phyloP scores from a whole-genome alignment of 192 early-diverging fungal genomes.

The Jimgerdemannia lactiflua region DNA sequence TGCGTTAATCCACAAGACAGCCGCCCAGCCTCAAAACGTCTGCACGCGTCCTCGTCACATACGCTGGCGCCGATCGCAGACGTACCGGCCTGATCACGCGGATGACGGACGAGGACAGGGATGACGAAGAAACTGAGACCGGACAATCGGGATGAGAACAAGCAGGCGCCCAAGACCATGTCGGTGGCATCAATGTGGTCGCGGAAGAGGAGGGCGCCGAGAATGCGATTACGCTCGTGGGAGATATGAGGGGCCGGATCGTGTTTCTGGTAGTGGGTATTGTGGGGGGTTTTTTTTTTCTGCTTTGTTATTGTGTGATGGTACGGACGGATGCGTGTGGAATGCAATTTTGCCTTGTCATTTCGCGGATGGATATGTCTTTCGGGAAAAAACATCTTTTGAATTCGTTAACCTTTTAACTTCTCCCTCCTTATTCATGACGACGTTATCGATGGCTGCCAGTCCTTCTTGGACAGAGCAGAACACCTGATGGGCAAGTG shows the following conservation, averaged over 20 bases:
- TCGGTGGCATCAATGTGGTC: background rate
- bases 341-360: too few species aligned
- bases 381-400: too few species aligned
- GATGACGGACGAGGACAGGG: background rate
- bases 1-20: conserved; percentile 91
- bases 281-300: too few species aligned
- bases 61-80: background rate
- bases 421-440: conserved; percentile 56
- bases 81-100: background rate
- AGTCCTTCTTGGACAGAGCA: conserved; percentile 91
- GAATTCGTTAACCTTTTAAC: conserved; percentile 30
- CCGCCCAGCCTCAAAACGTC: conserved; percentile 26
- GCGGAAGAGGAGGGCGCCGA: conserved; percentile 44
- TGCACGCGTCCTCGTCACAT: background rate
- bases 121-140: background rate
- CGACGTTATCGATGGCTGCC: conserved; percentile 90
- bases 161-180: background rate
- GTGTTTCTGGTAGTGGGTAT: conserved; percentile 73
- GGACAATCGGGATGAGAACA: too few species aligned
- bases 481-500: conserved; percentile 83
- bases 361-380: too few species aligned
- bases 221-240: conserved; percentile 65
- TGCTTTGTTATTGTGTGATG: too few species aligned
- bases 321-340: too few species aligned
- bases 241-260: conserved; percentile 84